Base-by-base conservation (phyloP, 306 rosid genomes). In the Albizia julibrissin region DNA sequence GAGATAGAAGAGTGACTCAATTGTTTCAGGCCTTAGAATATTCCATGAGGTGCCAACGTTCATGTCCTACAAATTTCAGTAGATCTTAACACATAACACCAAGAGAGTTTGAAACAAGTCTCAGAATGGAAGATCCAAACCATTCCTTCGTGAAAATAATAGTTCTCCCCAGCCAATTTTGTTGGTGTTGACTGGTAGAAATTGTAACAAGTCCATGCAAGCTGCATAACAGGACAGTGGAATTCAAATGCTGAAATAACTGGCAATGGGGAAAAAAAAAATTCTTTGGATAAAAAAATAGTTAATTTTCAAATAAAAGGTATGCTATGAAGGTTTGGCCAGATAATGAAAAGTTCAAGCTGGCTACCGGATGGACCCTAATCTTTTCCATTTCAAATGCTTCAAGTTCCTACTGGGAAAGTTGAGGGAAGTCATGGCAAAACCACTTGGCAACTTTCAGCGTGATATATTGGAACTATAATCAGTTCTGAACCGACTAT, bases 191-290 rank as follows among this genome's bases (percentile, higher is more conserved):
- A 86, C 85, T 92, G 94, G 85, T 93, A 96, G 83, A 96, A 96
- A 79, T 96, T 96, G 86, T 96, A 96, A 85, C 99, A 96, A 67
- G 99, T 96, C 99, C 99, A 92, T 76, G 97, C 98, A 90, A 96
- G 97, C 99, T 96, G 85, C 83, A 79, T 8, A 80, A 81, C 22
- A 59, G 13, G 40, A 72, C 65, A 77, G 33, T 43, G 46, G 22
- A 80, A 52, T 64, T 64, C 42, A 64, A 29, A 14, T 15, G 69
- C 40, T 29, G 40, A 61, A 61, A 64, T 27, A 29, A 29, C 15
- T 27, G 42, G 40, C 69, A 64, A 13, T 27, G 12, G 21, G 27
- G 27, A 62, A 19, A 62, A 62, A 14, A 9, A 0, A 26, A 12
- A 26, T 26, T 27, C 37, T 13, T 62, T 62, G 9, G 21, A n/a